Conservation (phyloP, 768 basidiomycete species). For the Chalciporus chontae region DNA sequence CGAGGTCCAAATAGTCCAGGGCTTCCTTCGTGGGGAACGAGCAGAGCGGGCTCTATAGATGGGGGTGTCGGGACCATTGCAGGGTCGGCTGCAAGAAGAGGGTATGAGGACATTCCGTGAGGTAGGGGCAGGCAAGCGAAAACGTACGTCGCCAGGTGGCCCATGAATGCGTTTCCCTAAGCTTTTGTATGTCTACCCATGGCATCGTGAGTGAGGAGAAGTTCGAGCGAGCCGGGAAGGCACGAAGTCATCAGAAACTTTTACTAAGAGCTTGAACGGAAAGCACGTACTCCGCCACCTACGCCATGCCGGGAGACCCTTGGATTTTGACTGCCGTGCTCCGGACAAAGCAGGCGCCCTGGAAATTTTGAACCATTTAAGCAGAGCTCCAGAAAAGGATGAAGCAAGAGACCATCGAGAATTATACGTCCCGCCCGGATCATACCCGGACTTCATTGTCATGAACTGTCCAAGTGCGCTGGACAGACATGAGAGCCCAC, state of each 20-base stretch:
- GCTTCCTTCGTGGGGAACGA: conserved; percentile 54
- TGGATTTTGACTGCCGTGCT: conserved; percentile 27
- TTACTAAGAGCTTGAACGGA: too few relatives aligned
- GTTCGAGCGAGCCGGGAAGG: too few relatives aligned
- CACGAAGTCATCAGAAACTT: too few relatives aligned
- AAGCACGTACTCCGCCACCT: not conserved
- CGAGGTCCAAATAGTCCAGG: conserved; percentile 79
- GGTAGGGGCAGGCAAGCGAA: conserved; percentile 6
- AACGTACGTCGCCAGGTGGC: conserved; percentile 64
- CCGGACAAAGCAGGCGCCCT: conserved; percentile 43
- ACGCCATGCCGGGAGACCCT: not conserved
- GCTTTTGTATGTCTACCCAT: too few relatives aligned
- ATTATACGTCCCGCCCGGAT: conserved; percentile 82
- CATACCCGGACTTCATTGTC: conserved; percentile 68
- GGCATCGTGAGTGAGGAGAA: too few relatives aligned
- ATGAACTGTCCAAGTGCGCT: conserved; percentile 77
- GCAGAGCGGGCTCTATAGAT: conserved; percentile 54
- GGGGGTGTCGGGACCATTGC: conserved; percentile 57
- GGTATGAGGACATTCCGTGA: not conserved
- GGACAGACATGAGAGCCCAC: conserved; percentile 5
- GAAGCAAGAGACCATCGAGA: conserved; percentile 58
- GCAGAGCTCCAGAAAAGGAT: not conserved
- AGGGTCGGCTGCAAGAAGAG: conserved; percentile 50
- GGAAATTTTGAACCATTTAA: not conserved
- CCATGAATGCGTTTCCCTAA: too few relatives aligned